Conservation (phyloP, 352 stramenopile genomes). For the Globisporangium spiculum region DNA sequence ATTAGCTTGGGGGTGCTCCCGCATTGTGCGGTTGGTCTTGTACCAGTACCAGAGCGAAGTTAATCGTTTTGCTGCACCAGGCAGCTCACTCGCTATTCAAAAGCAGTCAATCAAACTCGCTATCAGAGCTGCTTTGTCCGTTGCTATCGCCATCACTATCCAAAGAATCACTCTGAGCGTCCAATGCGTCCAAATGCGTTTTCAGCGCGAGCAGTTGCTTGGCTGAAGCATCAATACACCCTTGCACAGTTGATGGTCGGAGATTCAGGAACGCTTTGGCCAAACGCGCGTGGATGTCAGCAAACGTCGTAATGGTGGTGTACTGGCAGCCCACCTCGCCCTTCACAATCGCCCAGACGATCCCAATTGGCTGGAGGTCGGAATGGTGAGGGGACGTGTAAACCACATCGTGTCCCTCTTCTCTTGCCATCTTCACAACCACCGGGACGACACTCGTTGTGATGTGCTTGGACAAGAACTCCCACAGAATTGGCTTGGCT, state of each 20-base stretch:
- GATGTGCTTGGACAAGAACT: slow-evolving; percentile 6
- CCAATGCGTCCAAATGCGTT: too few species aligned
- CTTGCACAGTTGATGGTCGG: too few species aligned
- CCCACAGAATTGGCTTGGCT: neutral
- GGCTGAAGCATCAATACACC: too few species aligned
- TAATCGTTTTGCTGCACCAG: too few species aligned
- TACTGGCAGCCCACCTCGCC: slow-evolving; percentile 18
- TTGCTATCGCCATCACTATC: too few species aligned
- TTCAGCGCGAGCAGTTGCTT: too few species aligned
- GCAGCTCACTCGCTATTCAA: too few species aligned
- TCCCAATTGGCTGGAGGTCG: slow-evolving; percentile 25
- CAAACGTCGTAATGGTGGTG: slow-evolving; percentile 13
- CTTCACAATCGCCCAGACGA: slow-evolving; percentile 24
- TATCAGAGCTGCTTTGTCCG: too few species aligned
- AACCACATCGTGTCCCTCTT: slow-evolving; percentile 10
- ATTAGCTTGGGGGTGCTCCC: neutral
- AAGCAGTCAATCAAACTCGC: too few species aligned
- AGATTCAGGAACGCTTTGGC: too few species aligned
- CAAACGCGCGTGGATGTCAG: slow-evolving; percentile 4
- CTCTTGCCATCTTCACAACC: slow-evolving; percentile 13
- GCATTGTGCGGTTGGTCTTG: slow-evolving; percentile 4
- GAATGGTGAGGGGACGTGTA: slow-evolving; percentile 25
- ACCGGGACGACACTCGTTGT: slow-evolving; percentile 7
- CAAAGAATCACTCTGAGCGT: too few species aligned
- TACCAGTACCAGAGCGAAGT: neutral